Percentiles rank a stretch among this genome's conserved stretches.
Evolutionary conservation across 2,329 filamentous ascomycete genomes (phyloP).

Genomic region (Venturia pyrina): DNA sequence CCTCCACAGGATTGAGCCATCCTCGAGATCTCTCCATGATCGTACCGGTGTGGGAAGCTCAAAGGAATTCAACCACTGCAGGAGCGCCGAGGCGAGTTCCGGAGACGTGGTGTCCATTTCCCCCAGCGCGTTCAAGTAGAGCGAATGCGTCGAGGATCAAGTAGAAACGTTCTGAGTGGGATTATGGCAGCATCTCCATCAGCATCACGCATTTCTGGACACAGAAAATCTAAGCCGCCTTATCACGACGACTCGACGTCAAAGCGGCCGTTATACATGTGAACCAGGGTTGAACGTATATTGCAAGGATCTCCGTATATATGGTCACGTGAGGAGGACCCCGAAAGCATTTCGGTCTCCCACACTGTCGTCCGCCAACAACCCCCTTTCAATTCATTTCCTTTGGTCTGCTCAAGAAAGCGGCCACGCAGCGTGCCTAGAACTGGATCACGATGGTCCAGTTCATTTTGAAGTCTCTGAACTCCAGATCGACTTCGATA

Average conservation of each 20-base stretch:
- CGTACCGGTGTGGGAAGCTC: constrained; percentile 27
- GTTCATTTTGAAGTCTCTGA: too few species aligned
- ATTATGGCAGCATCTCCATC: background rate
- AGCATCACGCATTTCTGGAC: background rate
- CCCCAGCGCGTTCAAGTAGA: background rate
- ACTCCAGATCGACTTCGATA: background rate
- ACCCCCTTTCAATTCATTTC: too few species aligned
- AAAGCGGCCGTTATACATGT: background rate
- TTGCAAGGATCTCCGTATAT: background rate
- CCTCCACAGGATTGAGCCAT: constrained; percentile 38
- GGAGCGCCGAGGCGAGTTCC: constrained; percentile 10
- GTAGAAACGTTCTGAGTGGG: background rate
- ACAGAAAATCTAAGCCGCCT: background rate
- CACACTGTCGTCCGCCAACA: too few species aligned
- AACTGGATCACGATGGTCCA: too few species aligned
- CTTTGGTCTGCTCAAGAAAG: too few species aligned
- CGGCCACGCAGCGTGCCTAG: too few species aligned
- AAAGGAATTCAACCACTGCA: constrained; percentile 30
- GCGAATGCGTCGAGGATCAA: background rate
- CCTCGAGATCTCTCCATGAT: constrained; percentile 33
- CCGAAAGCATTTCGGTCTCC: too few species aligned
- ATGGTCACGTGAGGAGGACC: background rate
- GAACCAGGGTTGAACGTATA: background rate
- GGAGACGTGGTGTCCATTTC: constrained; percentile 11
- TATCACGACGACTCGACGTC: background rate